Evolutionary conservation across 768 basidiomycete species (phyloP), one percentile per base, ranked within the genome.

Genomic region (Suillus alpinus): DNA sequence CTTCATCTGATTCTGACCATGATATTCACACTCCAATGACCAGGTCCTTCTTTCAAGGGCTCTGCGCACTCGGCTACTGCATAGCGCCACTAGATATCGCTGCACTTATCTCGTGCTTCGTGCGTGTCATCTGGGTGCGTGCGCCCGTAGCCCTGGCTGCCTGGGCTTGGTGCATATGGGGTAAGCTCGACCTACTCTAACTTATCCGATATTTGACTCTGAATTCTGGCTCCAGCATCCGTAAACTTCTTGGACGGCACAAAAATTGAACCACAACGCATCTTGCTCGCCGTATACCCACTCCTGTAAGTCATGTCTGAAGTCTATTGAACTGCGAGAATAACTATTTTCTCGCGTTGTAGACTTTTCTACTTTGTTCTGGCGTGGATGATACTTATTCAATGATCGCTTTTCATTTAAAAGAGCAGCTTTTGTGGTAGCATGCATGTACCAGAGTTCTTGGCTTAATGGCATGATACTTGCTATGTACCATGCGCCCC

Each of bases 141-240:
- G 88, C 87, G 34, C 96, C 96, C 10, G 74, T 98, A 34, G 89
- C 94, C 49, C 72, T 96, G 31, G 80, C 87, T 20, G 91, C 93
- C 13, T 96, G 94, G 90, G 94, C 82, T 40, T 98, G 96, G 96
- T 93, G 89, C 72, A 91, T 97, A 60, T 98, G 95, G 94, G 96
- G 95, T 98, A 69, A 61, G 84, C 73, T n/a, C 46, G 10, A 46
- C 23, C 34, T 23, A 32, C 39, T 60, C 50, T 44, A 13, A 23
- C 49, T 34, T 29, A 40, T 29, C 56, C 31, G 34, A 43, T 37
- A 6, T 16, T 65, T 67, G 9, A 63, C 50, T 29, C 23, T 10
- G 26, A 44, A 31, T 13, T 53, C 34, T 52, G 29, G 9, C 14
- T 23, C 20, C 55, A 97, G 95, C 95, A 2, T 91, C 94, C 20